Conservation (phyloP, 2,329 filamentous ascomycete genomes). For the Trichoderma koningii region DNA sequence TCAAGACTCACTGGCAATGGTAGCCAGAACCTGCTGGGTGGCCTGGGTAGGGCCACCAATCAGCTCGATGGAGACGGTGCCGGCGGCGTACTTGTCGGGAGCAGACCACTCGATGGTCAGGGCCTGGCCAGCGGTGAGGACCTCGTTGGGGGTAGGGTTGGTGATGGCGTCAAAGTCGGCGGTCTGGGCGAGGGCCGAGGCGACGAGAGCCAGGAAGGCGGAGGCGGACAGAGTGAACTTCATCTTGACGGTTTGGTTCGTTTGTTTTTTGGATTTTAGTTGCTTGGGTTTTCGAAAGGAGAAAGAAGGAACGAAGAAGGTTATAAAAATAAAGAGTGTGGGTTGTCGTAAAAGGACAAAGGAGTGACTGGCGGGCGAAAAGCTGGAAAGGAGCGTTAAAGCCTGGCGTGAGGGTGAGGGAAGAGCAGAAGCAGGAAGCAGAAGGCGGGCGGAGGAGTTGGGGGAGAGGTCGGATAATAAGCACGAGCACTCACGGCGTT, state of each 20-base stretch:
- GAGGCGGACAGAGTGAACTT: slow-evolving; percentile 52
- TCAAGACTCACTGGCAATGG: slow-evolving; percentile 54
- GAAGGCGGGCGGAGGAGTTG: slow-evolving; percentile 26
- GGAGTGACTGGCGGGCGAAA: slow-evolving; percentile 24
- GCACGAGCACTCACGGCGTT: slow-evolving; percentile 19
- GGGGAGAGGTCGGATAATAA: slow-evolving; percentile 18
- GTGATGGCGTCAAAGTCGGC: slow-evolving; percentile 58
- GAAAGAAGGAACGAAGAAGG: slow-evolving; percentile 21
- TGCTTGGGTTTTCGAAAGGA: slow-evolving; percentile 25
- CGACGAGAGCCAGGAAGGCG: slow-evolving; percentile 54
- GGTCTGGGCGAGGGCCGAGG: slow-evolving; percentile 56
- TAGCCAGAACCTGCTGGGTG: slow-evolving; percentile 46
- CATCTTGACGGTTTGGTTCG: slow-evolving; percentile 49
- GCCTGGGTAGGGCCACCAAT: slow-evolving; percentile 52
- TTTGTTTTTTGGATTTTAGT: not conserved
- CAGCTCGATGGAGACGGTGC: slow-evolving; percentile 55
- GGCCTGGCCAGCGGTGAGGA: slow-evolving; percentile 51
- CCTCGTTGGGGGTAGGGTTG: slow-evolving; percentile 48
- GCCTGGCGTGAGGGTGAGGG: slow-evolving; percentile 37
- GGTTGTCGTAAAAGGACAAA: slow-evolving; percentile 24
- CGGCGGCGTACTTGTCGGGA: slow-evolving; percentile 44
- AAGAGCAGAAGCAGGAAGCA: slow-evolving; percentile 13
- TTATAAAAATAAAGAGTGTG: slow-evolving; percentile 12
- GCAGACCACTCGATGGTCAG: slow-evolving; percentile 56
- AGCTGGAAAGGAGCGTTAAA: slow-evolving; percentile 38